phyloP scores from a whole-genome alignment of 768 basidiomycete genomes.

The Paxillus ammoniavirescens region DNA sequence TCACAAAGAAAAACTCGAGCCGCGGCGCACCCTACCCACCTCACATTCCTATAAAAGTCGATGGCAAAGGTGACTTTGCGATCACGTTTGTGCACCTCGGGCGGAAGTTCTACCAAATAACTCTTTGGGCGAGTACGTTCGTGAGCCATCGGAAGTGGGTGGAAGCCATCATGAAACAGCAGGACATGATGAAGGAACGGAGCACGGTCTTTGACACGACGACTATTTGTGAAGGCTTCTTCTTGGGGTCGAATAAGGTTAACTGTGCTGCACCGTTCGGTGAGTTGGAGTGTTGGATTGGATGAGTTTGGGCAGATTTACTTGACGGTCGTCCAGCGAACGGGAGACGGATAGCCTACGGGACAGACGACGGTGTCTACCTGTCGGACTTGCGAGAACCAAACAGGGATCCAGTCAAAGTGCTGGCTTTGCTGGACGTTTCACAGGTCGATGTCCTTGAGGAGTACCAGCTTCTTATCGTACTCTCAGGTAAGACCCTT shows the following conservation, averaged over 20 bases:
- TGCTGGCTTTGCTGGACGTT: slow-evolving; percentile 85
- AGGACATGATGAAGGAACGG: slow-evolving; percentile 77
- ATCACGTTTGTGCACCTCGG: slow-evolving; percentile 95
- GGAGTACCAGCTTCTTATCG: slow-evolving; percentile 74
- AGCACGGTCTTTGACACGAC: slow-evolving; percentile 86
- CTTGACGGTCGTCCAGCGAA: slow-evolving; percentile 48
- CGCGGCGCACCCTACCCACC: slow-evolving; percentile 41
- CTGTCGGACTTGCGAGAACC: slow-evolving; percentile 81
- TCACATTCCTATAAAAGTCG: slow-evolving; percentile 50
- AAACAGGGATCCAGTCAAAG: slow-evolving; percentile 82
- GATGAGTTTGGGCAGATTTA: not conserved
- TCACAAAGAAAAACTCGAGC: slow-evolving; percentile 44
- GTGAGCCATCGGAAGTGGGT: slow-evolving; percentile 92
- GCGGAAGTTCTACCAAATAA: slow-evolving; percentile 86
- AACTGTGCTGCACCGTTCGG: slow-evolving; percentile 87
- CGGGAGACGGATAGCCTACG: slow-evolving; percentile 87
- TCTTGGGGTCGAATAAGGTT: slow-evolving; percentile 79
- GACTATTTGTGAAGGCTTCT: slow-evolving; percentile 85
- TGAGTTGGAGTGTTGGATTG: slow-evolving; percentile 45
- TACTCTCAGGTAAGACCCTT: slow-evolving; percentile 80
- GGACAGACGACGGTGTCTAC: slow-evolving; percentile 97
- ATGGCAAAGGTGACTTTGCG: slow-evolving; percentile 82
- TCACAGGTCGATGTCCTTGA: slow-evolving; percentile 95
- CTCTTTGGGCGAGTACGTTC: slow-evolving; percentile 86
- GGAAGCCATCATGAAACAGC: slow-evolving; percentile 87